phyloP scores from a whole-genome alignment of 768 basidiomycete species.

The Lanmaoa pseudosensibilis region DNA sequence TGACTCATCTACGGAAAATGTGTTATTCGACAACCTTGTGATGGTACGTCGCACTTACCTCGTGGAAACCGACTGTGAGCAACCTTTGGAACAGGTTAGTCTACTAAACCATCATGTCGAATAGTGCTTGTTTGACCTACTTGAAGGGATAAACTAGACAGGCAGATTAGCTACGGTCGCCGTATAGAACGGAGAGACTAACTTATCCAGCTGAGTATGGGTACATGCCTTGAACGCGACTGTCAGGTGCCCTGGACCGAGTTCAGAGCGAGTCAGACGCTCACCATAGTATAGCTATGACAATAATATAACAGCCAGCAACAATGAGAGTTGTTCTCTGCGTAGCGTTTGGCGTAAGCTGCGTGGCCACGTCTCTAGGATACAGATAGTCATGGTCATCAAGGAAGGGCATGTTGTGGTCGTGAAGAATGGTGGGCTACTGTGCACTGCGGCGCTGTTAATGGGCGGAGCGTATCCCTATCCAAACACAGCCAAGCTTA shows the following conservation, averaged over 20 bases:
- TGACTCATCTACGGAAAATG: conserved; percentile 70
- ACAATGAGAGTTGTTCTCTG: conserved; percentile 78
- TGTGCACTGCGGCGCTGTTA: conserved; percentile 6
- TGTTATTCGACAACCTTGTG: background rate
- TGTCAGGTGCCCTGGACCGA: conserved; percentile 2
- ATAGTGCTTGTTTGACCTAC: conserved; percentile 46
- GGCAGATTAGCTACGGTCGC: conserved; percentile 11
- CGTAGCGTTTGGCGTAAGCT: conserved; percentile 66
- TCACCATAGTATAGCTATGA: conserved; percentile 80
- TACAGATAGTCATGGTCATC: conserved; percentile 22
- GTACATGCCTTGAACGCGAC: conserved; percentile 63
- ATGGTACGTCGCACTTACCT: conserved; percentile 45
- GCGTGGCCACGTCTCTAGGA: conserved; percentile 27
- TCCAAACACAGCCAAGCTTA: conserved; percentile 3
- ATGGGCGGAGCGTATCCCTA: background rate
- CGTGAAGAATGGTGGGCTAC: conserved; percentile 10
- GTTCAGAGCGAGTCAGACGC: conserved; percentile 18
- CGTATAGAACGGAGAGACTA: conserved; percentile 33
- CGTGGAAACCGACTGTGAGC: conserved; percentile 87
- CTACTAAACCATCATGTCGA: background rate
- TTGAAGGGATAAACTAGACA: conserved; percentile 85
- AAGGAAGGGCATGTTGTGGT: conserved; percentile 33
- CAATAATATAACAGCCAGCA: conserved; percentile 70
- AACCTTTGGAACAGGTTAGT: conserved; percentile 46
- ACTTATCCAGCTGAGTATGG: conserved; percentile 71